A percentile compares a stretch with the other conserved stretches of the same genome.
phyloP scores from a whole-genome alignment of 2,329 filamentous ascomycete species.

The Tolypocladium tundrense region DNA sequence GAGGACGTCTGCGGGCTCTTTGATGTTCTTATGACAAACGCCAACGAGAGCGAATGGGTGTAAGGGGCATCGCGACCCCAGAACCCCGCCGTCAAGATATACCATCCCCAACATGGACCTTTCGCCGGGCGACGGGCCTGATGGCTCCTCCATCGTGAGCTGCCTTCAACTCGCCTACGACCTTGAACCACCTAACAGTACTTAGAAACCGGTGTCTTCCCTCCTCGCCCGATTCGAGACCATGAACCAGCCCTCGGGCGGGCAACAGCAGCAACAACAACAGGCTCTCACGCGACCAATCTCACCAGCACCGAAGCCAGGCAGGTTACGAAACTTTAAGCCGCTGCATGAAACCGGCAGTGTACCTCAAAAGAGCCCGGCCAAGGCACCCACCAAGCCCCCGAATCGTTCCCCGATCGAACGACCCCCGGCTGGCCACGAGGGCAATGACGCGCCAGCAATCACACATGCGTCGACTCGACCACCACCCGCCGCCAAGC shows the following conservation, averaged over 20 bases:
- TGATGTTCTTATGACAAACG: background rate
- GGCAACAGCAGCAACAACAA: slow-evolving; percentile 10
- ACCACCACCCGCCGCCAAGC: slow-evolving; percentile 13
- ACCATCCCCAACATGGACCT: slow-evolving; percentile 19
- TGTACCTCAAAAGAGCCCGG: slow-evolving; percentile 2
- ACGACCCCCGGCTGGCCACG: slow-evolving; percentile 9
- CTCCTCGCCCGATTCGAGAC: slow-evolving; percentile 75
- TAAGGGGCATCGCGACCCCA: slow-evolving; percentile 2
- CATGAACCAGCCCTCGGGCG: slow-evolving; percentile 30
- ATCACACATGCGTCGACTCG: slow-evolving; percentile 15
- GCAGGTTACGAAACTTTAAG: slow-evolving; percentile 29
- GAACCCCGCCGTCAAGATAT: slow-evolving; percentile 9
- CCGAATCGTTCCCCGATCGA: slow-evolving; percentile 12
- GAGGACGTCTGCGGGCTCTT: background rate
- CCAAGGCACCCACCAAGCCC: slow-evolving; percentile 13
- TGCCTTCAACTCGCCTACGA: background rate
- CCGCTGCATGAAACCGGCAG: slow-evolving; percentile 22
- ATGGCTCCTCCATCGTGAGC: slow-evolving; percentile 67
- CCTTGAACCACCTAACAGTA: slow-evolving; percentile 1
- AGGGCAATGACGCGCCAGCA: slow-evolving; percentile 9
- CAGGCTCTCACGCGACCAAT: slow-evolving; percentile 20
- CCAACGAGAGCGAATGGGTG: slow-evolving; percentile 4
- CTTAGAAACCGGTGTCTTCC: slow-evolving; percentile 70
- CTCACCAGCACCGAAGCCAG: slow-evolving; percentile 32
- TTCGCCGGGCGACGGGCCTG: slow-evolving; percentile 44